Base-by-base conservation (phyloP, 169 alveolate species). In the Plasmodium gonderi region DNA sequence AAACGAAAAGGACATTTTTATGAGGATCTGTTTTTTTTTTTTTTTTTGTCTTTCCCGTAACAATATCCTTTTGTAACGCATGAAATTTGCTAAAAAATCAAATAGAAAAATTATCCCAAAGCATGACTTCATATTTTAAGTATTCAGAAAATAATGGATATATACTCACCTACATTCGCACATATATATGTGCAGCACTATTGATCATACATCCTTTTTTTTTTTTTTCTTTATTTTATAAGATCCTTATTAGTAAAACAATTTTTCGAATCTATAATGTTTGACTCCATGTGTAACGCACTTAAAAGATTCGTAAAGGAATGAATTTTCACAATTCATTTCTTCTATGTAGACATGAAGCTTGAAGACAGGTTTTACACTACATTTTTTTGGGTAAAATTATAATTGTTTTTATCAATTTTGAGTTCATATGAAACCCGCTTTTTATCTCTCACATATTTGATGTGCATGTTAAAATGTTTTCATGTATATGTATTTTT, bases 321-420 rank as follows among this genome's bases (percentile, higher is more conserved):
- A 17, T 36, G 40, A 17, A 60, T 20, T 60, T 60, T 60, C 72
- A 60, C 33, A n/a, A 60, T 60, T 60, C 72, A 60, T 20, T 5
- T 60, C 36, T 60, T 12, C 72, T 60, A 4, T 23, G 40, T 60
- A n/a, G 36, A 60, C 26, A 23, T 6, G 72, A 60, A 20, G 26
- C 17, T 3, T 36, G 26, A 60, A 60, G n/a, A n/a, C n/a, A n/a
- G n/a, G n/a, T n/a, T n/a, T n/a, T n/a, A n/a, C n/a, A n/a, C n/a
- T n/a, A n/a, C n/a, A n/a, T 3, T 54, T 54, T 54, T 54, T 54
- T n/a, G n/a, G 7, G 20, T 11, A 11, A 14, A 5, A 54, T 1
- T 60, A 36, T 60, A 60, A 60, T 23, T 49, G 38, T 33, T 75
- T n/a, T 75, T 20, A 75, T 40, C 64, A 75, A 75, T 75, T 75